Base-by-base conservation (phyloP, 768 basidiomycete species). In the Pulveroboletus sp. region DNA sequence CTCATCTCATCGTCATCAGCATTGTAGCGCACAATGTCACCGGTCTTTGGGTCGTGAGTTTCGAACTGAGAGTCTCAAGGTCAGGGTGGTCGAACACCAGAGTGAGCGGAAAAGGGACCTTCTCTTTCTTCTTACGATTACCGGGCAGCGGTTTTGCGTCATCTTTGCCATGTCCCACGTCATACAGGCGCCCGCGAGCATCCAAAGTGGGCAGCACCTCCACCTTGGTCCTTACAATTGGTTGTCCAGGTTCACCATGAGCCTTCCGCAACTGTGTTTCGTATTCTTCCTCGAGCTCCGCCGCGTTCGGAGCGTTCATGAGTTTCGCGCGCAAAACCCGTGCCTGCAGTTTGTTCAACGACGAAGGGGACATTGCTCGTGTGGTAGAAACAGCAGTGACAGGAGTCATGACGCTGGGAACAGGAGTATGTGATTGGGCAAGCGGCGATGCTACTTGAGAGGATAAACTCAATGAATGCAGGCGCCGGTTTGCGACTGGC, bases 151-250 rank as follows among this genome's bases (percentile, higher is more conserved):
- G 50, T 11, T 57, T 57, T 0, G 69, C 73, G 39, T 86, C 85
- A 12, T 83, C 81, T 52, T 75, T 79, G n/a, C 85, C 86, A 37
- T 79, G 78, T 0, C 95, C 95, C 28, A 94, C 82, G 65, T 99
- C 95, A 64, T 99, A 99, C 63, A 98, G 65, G 47, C 80, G 76
- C 3, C 95, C 95, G 28, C 75, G 75, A 0, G 77, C 87, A 66
- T 98, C 93, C 53, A 98, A 66, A 3, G 93, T 94, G 0, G 95
- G 95, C 38, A 99, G 66, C 1, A 96, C 82, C 67, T 94, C 85
- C 0, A 95, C 83, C 51, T 79, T 81, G 9, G 76, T 82, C 50
- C 77, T 72, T 10, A 79, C 71, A 14, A 56, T 50, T 17, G 75
- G 68, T 50, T 66, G 57, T 18, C 69, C 69, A 15, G 67, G 69